phyloP scores from a whole-genome alignment of 768 basidiomycete genomes.

The Kwoniella shandongensis region DNA sequence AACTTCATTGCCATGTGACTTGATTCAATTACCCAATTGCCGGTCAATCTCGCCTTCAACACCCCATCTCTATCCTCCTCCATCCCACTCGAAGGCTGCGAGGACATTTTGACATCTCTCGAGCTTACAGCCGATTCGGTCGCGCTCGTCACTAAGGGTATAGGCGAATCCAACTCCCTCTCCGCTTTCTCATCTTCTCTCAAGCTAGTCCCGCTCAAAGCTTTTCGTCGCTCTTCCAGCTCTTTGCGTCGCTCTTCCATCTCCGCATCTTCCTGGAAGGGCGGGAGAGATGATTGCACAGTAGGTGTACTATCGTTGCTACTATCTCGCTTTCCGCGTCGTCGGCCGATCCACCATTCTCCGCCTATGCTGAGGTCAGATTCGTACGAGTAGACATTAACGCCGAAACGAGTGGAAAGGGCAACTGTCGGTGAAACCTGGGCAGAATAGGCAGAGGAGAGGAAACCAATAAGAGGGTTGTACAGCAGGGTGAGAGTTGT shows the following conservation, averaged over 20 bases:
- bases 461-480: constrained; percentile 93
- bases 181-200: constrained; percentile 25
- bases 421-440: constrained; percentile 81
- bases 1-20: background rate
- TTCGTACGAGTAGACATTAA: constrained; percentile 95
- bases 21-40: constrained; percentile 68
- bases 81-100: background rate
- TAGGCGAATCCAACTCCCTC: constrained; percentile 20
- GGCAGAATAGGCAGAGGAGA: constrained; percentile 87
- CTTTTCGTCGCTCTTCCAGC: constrained; percentile 7
- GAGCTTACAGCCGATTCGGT: background rate
- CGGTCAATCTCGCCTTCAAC: constrained; percentile 83
- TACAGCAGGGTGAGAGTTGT: constrained; percentile 92
- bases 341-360: constrained; percentile 88
- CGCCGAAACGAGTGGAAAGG: constrained; percentile 82
- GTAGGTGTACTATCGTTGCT: background rate
- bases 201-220: constrained; percentile 15
- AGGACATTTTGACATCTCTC: background rate
- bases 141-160: constrained; percentile 8
- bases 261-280: background rate
- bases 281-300: background rate
- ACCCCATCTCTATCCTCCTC: constrained; percentile 62
- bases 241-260: background rate
- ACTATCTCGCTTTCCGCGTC: constrained; percentile 42
- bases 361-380: constrained; percentile 94